Evolutionary conservation across 495 filamentous ascomycete genomes (phyloP), one percentile per base, ranked within the genome.

Genomic region (Neurospora sp.): DNA sequence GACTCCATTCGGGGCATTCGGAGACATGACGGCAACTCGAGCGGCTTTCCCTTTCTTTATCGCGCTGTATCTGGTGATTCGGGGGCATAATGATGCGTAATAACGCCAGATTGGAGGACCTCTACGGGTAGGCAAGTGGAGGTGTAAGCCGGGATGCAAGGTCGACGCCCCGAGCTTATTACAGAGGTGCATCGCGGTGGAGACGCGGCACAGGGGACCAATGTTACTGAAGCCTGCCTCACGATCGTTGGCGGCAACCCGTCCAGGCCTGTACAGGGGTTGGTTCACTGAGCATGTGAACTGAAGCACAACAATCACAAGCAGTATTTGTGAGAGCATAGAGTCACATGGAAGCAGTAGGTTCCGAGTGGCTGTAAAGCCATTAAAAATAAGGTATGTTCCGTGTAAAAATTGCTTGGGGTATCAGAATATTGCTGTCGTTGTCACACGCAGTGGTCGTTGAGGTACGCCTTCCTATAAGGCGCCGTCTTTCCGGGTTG

Each of bases 1-100:
- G 70, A 69, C 75, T 73, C 81, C 80, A 80, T 82, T 81, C 70
- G 77, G 78, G 74, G 81, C 22, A 35, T 37, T 37, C 53, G 53
- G 27, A 65, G 14, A 31, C 53, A 65, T 65, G 27, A 65, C 53
- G 27, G 53, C 53, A 61, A 61, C 53, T 35, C 53, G 14, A 61
- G 22, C 14, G 53, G 53, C 53, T 35, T 65, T 65, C 27, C 14
- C 35, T 35, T 65, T 65, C 53, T 65, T 65, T 65, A 65, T 65
- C 53, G 53, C 14, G 53, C 53, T 65, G 35, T 65, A 65, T 65
- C 53, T 65, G 53, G 31, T 65, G 53, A 65, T 65, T 65, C 53
- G 12, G 53, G 35, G 53, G 14, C 53, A 65, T 61, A 65, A 35
- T 65, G 53, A 65, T 65, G 53, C 53, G 53, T 65, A 65, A 65